Evolutionary conservation across 225 moss, liverwort and hornwort species (phyloP).

Genomic region (Thuidium tamariscinum): DNA sequence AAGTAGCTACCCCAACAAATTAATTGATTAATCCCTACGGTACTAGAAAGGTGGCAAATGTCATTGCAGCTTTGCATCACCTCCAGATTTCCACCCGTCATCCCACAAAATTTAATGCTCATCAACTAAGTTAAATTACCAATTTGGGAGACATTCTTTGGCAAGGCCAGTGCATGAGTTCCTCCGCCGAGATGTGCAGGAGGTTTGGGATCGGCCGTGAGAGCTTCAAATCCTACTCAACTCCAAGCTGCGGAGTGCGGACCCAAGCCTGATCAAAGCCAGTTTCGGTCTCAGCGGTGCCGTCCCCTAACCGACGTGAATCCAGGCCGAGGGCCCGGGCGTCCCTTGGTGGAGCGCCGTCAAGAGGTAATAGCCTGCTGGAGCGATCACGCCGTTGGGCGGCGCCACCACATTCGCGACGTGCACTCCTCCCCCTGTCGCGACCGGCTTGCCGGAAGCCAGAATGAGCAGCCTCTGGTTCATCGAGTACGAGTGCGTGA

Average conservation of each 20-base stretch:
- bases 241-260: not conserved
- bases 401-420: conserved; percentile 5
- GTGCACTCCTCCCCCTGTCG: not conserved
- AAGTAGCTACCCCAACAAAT: not conserved
- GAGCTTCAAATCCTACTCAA: not conserved
- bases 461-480: conserved; percentile 34
- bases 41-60: not conserved
- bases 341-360: conserved; percentile 15
- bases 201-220: not conserved
- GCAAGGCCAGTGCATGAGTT: no score
- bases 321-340: conserved; percentile 33
- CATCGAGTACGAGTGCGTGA: conserved; percentile 47
- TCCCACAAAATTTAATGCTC: not conserved
- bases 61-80: no score
- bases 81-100: not conserved
- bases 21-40: no score
- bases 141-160: not conserved
- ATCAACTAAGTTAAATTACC: not conserved
- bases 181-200: not conserved
- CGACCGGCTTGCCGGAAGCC: not conserved
- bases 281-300: no score
- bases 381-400: conserved; percentile 17
- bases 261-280: not conserved
- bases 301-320: conserved; percentile 4
- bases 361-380: conserved; percentile 38